These are phyloP conservation scores for Exidia glandulosa DNA, from an alignment of 768 basidiomycete species.

Conservation along the genomic window DNA sequence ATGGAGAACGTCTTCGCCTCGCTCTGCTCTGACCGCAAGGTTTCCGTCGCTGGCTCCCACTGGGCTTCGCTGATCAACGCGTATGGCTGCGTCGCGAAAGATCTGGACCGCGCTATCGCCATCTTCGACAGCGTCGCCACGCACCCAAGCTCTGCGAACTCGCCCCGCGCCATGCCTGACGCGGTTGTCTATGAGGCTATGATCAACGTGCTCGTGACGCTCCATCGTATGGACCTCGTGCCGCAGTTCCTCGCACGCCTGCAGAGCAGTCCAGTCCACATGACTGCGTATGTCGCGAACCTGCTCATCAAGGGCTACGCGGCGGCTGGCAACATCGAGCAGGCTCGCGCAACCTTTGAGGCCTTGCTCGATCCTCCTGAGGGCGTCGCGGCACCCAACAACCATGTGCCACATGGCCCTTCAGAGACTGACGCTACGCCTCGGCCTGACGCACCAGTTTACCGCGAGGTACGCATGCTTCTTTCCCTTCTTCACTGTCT, in stretches of 20 bases:
- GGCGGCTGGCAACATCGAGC: conserved; percentile 53
- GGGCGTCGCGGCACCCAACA: conserved; percentile 80
- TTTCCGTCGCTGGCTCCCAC: conserved; percentile 48
- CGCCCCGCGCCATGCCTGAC: conserved; percentile 42
- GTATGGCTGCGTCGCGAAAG: conserved; percentile 67
- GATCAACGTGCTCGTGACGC: conserved; percentile 73
- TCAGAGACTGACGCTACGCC: conserved; percentile 18
- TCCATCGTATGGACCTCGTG: conserved; percentile 68
- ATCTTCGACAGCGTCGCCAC: conserved; percentile 65
- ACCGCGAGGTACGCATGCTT: conserved; percentile 55
- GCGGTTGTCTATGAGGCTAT: conserved; percentile 84
- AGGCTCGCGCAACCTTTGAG: conserved; percentile 73
- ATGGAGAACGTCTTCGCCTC: conserved; percentile 63
- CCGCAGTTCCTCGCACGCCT: conserved; percentile 56
- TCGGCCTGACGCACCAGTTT: conserved; percentile 46
- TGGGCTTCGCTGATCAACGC: conserved; percentile 85
- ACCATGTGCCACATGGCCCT: conserved; percentile 64
- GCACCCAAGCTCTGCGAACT: conserved; percentile 32
- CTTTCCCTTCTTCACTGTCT: neutral
- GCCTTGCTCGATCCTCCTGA: conserved; percentile 64
- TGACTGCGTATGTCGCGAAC: conserved; percentile 95
- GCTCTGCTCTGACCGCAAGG: conserved; percentile 36
- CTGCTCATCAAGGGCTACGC: conserved; percentile 56
- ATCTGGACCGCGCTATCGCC: conserved; percentile 64
- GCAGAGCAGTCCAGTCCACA: conserved; percentile 51